Base-by-base conservation (phyloP, 306 rosid genomes). In the Dryas drummondii region DNA sequence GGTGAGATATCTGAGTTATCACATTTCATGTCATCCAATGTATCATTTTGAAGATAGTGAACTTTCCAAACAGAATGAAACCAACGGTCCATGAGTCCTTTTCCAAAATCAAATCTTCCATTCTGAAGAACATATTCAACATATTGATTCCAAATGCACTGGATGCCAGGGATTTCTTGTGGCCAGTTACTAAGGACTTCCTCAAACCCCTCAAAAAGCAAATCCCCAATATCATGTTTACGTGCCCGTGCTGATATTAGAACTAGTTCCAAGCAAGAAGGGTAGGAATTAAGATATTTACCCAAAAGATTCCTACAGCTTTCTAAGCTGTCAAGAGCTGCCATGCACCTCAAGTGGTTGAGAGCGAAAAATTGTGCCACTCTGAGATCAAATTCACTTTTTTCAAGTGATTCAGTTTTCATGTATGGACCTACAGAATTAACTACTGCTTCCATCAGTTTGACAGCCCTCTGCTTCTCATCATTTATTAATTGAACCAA, bases 61-160 rank as follows among this genome's bases (percentile, higher is more conserved):
- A 68, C 86, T 72, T 79, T 75, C 90, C 93, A 81, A 78, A 72
- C 83, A 80, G 89, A 83, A 48, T 81, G 59, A 84, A 87, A 94
- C 97, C 98, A 90, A 46, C 87, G 91, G 68, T 59, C 79, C 78
- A 91, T 63, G 78, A 94, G 84, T 86, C 78, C 87, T 82, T 91
- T 85, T 0, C 88, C 90, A 85, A 85, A 70, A 73, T 90, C 89
- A 52, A 56, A 52, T 64, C 81, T 86, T 74, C 70, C 87, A 77
- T 85, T 79, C 71, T 76, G 85, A 76, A 94, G 78, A 26, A 87
- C 88, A 78, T 77, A 82, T 77, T 88, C 92, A 73, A 87, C 85
- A 55, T 90, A 94, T 74, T 94, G 97, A 80, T 94, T 88, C 98
- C 98, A 94, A 74, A 94, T 85, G 82, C 94, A 87, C 4, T 91